phyloP scores from a whole-genome alignment of 345 rosid genomes.

The Pugionium dolabratum region DNA sequence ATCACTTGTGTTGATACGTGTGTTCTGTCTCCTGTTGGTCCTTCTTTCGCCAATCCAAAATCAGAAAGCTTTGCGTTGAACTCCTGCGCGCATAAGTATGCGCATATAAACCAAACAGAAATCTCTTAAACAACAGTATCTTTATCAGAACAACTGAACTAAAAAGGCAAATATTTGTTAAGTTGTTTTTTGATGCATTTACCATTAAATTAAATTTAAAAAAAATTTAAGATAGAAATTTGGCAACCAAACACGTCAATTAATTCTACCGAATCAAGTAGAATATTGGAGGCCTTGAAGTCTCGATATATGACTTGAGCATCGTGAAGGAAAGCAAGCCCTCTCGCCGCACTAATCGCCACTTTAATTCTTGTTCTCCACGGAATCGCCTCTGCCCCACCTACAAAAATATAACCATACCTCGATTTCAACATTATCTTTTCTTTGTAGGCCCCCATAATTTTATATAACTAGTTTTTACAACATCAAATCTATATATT shows the following conservation, averaged over 20 bases:
- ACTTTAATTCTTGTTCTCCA: conserved; percentile 87
- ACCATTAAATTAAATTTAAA: background rate
- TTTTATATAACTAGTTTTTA: background rate
- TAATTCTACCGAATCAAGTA: conserved; percentile 70
- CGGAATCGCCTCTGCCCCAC: conserved; percentile 81
- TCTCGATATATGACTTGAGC: conserved; percentile 93
- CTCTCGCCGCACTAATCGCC: conserved; percentile 88
- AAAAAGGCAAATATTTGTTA: too few species aligned
- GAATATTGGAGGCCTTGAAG: conserved; percentile 89
- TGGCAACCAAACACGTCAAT: background rate
- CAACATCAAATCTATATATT: background rate
- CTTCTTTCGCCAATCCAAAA: conserved; percentile 93
- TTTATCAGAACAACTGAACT: too few species aligned
- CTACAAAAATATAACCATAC: conserved; percentile 38
- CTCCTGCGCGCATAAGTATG: conserved; percentile 50
- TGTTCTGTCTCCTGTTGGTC: conserved; percentile 91
- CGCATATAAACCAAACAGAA: background rate
- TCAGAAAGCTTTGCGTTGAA: conserved; percentile 88
- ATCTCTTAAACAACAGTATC: background rate
- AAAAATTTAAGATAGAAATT: background rate
- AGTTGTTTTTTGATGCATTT: too few species aligned
- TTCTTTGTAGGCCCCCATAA: too few species aligned
- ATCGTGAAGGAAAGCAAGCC: conserved; percentile 89
- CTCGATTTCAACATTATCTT: background rate
- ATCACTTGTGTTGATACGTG: conserved; percentile 91